Percentiles rank a stretch among this genome's conserved stretches.
These are phyloP conservation scores for Nannizziopsis arthrosporioides DNA, from an alignment of 2,329 filamentous ascomycete species.

Conservation along the genomic window DNA sequence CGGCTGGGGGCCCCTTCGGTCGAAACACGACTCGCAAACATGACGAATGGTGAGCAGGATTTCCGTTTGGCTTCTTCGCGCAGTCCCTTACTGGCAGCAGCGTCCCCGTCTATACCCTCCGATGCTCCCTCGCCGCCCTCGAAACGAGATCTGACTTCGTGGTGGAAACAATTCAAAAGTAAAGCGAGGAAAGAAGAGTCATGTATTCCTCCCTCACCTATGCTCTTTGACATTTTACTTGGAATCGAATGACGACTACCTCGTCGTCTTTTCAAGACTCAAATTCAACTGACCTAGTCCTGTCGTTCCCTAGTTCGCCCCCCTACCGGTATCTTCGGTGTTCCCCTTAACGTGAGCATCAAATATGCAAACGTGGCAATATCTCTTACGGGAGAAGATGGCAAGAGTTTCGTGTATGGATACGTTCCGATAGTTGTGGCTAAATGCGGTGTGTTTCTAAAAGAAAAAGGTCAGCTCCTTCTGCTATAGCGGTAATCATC, in stretches of 20 bases:
- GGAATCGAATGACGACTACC: too few species aligned
- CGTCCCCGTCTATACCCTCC: conserved; percentile 21
- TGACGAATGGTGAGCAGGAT: conserved; percentile 4
- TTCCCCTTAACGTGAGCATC: conserved; percentile 87
- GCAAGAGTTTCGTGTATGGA: conserved; percentile 93
- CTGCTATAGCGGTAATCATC: not conserved
- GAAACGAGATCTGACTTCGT: conserved; percentile 80
- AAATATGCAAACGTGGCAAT: conserved; percentile 97
- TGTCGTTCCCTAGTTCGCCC: conserved; percentile 14
- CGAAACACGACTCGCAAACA: not conserved
- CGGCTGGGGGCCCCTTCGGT: not conserved
- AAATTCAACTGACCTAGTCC: not conserved
- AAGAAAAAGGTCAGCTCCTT: conserved; percentile 72
- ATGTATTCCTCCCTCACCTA: conserved; percentile 36
- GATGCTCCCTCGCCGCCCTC: conserved; percentile 59
- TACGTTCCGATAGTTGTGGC: conserved; percentile 97
- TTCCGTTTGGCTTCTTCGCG: not conserved
- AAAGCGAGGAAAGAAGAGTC: conserved; percentile 51
- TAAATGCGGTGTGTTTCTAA: conserved; percentile 93
- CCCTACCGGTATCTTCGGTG: conserved; percentile 76
- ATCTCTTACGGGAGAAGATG: conserved; percentile 82
- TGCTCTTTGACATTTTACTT: not conserved
- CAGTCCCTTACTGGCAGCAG: not conserved
- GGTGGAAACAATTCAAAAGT: conserved; percentile 94
- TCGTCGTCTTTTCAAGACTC: too few species aligned